phyloP scores from a whole-genome alignment of 345 rosid genomes.

The Rhodamnia rubescens region DNA sequence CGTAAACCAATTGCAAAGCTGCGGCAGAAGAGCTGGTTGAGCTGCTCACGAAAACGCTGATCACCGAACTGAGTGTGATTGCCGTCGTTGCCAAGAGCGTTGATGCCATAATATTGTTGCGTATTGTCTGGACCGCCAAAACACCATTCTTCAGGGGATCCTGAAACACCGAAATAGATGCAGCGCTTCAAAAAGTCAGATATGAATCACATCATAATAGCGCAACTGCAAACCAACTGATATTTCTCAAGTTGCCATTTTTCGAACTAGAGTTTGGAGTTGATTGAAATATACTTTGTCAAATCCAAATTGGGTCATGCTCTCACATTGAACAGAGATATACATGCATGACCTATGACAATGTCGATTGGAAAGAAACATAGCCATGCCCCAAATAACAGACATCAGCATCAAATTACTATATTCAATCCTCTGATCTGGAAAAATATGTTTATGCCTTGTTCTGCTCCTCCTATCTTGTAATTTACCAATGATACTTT shows the following conservation, averaged over 20 bases:
- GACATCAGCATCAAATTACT: background rate
- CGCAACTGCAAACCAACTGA: background rate
- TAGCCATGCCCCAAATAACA: background rate
- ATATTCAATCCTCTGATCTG: background rate
- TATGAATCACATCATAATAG: background rate
- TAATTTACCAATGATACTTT: background rate
- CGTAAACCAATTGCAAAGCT: slow-evolving; percentile 42
- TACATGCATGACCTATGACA: background rate
- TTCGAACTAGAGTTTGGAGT: background rate
- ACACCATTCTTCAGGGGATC: slow-evolving; percentile 87
- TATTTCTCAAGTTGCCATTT: background rate
- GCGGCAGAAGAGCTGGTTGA: slow-evolving; percentile 30
- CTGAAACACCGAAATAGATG: slow-evolving; percentile 19
- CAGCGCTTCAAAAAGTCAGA: background rate
- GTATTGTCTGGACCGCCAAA: slow-evolving; percentile 76
- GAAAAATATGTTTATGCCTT: background rate
- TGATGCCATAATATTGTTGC: slow-evolving; percentile 97
- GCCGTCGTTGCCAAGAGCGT: slow-evolving; percentile 89
- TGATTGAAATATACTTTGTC: background rate
- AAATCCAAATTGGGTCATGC: background rate
- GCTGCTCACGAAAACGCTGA: slow-evolving; percentile 76
- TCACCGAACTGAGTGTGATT: slow-evolving; percentile 81
- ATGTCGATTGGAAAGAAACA: background rate
- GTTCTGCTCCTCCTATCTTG: background rate
- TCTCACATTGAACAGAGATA: background rate